Conservation (phyloP, 257 asterid species). For the Paulownia fortunei region DNA sequence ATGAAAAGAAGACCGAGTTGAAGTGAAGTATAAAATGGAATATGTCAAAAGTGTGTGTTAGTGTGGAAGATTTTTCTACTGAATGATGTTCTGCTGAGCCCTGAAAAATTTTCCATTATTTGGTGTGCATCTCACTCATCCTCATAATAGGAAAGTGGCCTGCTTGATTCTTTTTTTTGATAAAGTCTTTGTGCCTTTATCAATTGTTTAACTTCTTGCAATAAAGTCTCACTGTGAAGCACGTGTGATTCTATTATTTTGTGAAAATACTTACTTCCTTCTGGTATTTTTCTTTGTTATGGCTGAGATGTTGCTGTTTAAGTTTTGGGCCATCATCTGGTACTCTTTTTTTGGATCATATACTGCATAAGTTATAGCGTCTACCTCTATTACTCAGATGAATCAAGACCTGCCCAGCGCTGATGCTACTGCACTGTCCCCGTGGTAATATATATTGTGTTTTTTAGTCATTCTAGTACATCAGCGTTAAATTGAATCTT, state of each 20-base stretch:
- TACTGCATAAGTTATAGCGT: slow-evolving; percentile 12
- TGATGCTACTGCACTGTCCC: slow-evolving; percentile 38
- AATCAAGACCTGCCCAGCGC: slow-evolving; percentile 40
- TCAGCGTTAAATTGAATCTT: not conserved
- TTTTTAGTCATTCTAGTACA: slow-evolving; percentile 17
- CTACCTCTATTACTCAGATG: slow-evolving; percentile 52
- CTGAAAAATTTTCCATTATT: not conserved
- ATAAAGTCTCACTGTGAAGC: not conserved
- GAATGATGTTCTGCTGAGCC: not conserved
- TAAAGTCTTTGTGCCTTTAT: not conserved
- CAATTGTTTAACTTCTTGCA: not conserved
- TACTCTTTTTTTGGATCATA: slow-evolving; percentile 13
- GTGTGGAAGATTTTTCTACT: not conserved
- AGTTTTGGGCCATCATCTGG: slow-evolving; percentile 1
- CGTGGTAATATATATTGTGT: slow-evolving; percentile 39
- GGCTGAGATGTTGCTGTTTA: not conserved
- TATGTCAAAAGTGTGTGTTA: not conserved
- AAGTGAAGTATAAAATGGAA: not conserved
- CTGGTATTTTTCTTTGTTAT: slow-evolving; percentile 3
- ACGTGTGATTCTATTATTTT: not conserved
- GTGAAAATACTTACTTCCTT: not conserved
- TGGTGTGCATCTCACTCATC: not conserved
- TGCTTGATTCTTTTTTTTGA: not conserved
- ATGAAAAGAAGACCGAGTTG: not conserved
- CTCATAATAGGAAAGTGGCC: not conserved